Evolutionary conservation across 768 basidiomycete species (phyloP), one percentile per base, ranked within the genome.

Genomic region (Mycena belliarum): DNA sequence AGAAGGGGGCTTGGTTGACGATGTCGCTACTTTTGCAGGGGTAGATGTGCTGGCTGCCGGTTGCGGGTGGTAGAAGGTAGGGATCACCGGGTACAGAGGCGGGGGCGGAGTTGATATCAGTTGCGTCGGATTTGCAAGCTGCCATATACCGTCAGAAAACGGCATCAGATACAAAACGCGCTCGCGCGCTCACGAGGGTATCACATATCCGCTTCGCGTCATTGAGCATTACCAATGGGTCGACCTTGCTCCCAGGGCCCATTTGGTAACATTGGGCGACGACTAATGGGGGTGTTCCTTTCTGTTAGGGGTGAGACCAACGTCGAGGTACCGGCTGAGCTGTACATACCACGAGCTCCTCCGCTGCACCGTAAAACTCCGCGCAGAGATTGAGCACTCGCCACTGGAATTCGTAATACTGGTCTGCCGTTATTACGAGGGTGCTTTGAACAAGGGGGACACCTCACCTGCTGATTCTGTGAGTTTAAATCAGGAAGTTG

Each of bases 331-430:
- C 43, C 55, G 25, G 44, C 47, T 38, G 57, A 47, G 49, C 33
- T 26, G 20, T 35, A 82, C 88, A 71, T 71, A 92, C 90, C 57
- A 93, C 80, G 44, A 93, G 81, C 70, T 93, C 90, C 70, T 91
- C 90, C 18, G 90, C 90, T 7, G 90, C 90, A 25, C 84, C 86
- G 72, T 93, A 93, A 69, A 93, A 93, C 68, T 93, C 91, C 1
- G 88, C 85, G 70, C 90, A 93, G 38, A 93, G 75, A 66, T 90
- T 90, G 55, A 92, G 70, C 38, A 91, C 83, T 52, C 89, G 84
- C 90, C 90, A 92, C 69, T 92, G 90, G 66, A 92, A 92, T 67
- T 92, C 89, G 70, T 89, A 90, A 70, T 89, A 91, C 62, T 63
- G 12, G 41, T 5, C 6, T 14, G 21, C 8, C 12, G 44, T 55